A percentile compares a stretch with the other conserved stretches of the same genome.
Evolutionary conservation across 2,329 filamentous ascomycete genomes (phyloP).

Genomic region (Macroventuria anomochaeta): DNA sequence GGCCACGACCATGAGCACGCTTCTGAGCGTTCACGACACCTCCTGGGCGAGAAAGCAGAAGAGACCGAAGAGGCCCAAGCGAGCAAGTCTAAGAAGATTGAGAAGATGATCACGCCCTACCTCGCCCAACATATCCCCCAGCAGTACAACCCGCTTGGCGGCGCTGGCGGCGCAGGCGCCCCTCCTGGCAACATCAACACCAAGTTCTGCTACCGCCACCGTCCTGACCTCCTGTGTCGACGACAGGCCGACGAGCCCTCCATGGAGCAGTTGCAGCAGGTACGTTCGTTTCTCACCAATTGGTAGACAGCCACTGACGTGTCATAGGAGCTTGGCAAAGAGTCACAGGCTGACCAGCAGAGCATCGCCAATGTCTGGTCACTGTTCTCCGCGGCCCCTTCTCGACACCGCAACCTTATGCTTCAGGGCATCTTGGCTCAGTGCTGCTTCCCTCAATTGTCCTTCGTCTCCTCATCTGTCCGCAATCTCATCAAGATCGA

Average conservation of each 20-base stretch:
- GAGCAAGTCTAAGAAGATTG: constrained; percentile 65
- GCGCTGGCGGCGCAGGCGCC: constrained; percentile 51
- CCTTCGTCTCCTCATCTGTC: constrained; percentile 87
- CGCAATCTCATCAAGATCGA: constrained; percentile 97
- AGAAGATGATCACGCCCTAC: constrained; percentile 84
- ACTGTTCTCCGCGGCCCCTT: constrained; percentile 91
- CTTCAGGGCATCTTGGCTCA: constrained; percentile 94
- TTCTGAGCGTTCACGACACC: constrained; percentile 40
- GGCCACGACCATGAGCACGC: constrained; percentile 48
- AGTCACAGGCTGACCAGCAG: constrained; percentile 86
- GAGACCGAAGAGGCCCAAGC: constrained; percentile 38
- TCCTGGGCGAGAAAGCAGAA: constrained; percentile 29
- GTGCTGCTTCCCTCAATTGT: constrained; percentile 97
- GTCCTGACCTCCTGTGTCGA: constrained; percentile 91
- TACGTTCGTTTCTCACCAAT: constrained; percentile 50
- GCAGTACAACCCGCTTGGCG: constrained; percentile 80
- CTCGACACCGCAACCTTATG: constrained; percentile 95
- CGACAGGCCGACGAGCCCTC: constrained; percentile 92
- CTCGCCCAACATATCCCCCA: constrained; percentile 88
- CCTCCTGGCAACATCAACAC: constrained; percentile 67
- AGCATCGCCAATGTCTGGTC: constrained; percentile 98
- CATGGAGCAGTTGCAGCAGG: constrained; percentile 92
- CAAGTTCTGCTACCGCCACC: constrained; percentile 94
- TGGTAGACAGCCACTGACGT: constrained; percentile 30
- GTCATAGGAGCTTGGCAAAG: constrained; percentile 75